phyloP scores from a whole-genome alignment of 345 rosid genomes.

The Diplotaxis tenuifolia region DNA sequence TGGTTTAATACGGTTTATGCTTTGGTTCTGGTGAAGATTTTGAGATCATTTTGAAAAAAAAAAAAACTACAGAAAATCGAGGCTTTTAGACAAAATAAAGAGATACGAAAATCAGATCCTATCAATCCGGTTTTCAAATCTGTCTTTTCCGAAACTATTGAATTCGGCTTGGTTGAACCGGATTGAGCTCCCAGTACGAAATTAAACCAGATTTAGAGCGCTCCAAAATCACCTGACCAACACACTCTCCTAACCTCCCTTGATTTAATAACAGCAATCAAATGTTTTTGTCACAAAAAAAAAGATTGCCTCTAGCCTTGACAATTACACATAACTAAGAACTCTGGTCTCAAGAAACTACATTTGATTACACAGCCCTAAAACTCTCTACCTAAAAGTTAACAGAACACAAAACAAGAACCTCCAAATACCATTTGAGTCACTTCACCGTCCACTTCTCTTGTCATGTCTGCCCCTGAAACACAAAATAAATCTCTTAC shows the following conservation, averaged over 20 bases:
- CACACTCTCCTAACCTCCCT: neutral
- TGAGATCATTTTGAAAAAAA: neutral
- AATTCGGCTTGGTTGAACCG: neutral
- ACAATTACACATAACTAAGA: slow-evolving; percentile 6
- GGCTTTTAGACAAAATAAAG: neutral
- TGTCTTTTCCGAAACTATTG: neutral
- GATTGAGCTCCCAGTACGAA: neutral
- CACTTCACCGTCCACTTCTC: no score
- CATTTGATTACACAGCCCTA: slow-evolving; percentile 6
- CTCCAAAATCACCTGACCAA: neutral
- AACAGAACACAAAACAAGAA: neutral
- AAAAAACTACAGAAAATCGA: neutral
- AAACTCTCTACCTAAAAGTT: slow-evolving; percentile 5
- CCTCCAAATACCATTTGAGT: no score
- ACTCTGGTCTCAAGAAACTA: slow-evolving; percentile 5
- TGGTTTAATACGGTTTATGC: neutral
- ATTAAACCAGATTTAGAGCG: neutral
- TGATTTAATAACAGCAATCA: neutral
- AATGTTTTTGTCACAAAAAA: neutral
- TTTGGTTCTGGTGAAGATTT: neutral
- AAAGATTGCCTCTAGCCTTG: slow-evolving; percentile 1
- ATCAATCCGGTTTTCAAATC: neutral
- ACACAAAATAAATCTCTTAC: no score
- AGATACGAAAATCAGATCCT: neutral
- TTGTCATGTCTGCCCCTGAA: no score